These are phyloP conservation scores for Lentinula raphanica DNA, from an alignment of 768 basidiomycete genomes.

Conservation along the genomic window DNA sequence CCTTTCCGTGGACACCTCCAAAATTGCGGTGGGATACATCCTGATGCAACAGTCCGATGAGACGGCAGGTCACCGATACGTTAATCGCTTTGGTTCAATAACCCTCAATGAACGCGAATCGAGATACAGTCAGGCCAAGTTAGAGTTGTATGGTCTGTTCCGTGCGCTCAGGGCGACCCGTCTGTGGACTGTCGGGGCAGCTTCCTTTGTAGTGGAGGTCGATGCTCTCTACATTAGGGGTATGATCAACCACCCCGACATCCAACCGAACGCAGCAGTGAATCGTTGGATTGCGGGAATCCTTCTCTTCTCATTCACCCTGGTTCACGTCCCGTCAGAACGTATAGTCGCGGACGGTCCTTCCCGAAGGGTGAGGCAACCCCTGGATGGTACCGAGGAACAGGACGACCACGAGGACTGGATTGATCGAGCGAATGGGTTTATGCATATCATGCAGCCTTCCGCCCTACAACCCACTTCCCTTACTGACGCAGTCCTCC, in stretches of 20 bases:
- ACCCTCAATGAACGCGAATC: constrained; percentile 23
- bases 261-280: constrained; percentile 3
- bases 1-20: not conserved
- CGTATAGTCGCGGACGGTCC: not conserved
- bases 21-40: not conserved
- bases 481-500: no score
- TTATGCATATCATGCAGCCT: no score
- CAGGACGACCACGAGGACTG: no score
- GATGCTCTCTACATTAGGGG: constrained; percentile 20
- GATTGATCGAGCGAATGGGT: no score
- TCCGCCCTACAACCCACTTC: no score
- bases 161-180: constrained; percentile 19
- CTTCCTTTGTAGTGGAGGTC: constrained; percentile 16
- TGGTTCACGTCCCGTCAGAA: constrained; percentile 23
- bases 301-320: constrained; percentile 21
- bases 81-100: constrained; percentile 27
- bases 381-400: no score
- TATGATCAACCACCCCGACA: not conserved
- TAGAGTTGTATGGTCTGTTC: constrained; percentile 30
- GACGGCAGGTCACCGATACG: no score
- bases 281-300: constrained; percentile 19
- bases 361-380: not conserved
- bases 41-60: no score
- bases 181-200: constrained; percentile 15
- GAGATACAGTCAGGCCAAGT: constrained; percentile 28